phyloP scores from a whole-genome alignment of 2,329 filamentous ascomycete genomes.

The Colletotrichum sp. region DNA sequence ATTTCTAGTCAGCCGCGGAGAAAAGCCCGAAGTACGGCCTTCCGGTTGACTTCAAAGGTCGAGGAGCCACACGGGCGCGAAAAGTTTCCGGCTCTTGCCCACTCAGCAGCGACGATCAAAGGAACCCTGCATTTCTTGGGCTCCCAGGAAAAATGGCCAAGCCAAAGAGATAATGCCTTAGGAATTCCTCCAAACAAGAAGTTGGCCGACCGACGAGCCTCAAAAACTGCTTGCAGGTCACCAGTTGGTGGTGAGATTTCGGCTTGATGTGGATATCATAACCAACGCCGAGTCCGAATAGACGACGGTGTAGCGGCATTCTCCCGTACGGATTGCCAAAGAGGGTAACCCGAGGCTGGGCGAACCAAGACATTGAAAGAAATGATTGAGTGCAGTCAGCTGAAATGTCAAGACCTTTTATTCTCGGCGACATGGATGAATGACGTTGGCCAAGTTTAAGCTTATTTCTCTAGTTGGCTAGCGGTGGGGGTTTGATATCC shows the following conservation, averaged over 20 bases:
- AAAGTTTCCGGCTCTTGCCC: neutral
- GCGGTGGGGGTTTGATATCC: neutral
- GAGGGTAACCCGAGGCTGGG: constrained; percentile 13
- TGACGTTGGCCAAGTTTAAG: constrained; percentile 24
- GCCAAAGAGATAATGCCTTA: neutral
- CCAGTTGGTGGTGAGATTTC: neutral
- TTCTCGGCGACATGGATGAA: constrained; percentile 17
- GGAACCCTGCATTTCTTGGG: neutral
- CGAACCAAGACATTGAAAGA: neutral
- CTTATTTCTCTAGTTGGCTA: constrained; percentile 18
- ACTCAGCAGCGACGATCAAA: neutral
- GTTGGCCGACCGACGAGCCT: neutral
- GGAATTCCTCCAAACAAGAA: neutral
- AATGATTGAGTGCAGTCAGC: neutral
- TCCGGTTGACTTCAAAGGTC: neutral
- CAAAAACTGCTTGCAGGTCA: neutral
- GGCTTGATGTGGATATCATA: neutral
- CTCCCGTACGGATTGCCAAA: constrained; percentile 18
- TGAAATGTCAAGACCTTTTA: neutral
- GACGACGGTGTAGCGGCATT: neutral
- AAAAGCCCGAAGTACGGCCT: neutral
- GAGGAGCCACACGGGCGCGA: neutral
- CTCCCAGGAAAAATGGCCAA: neutral
- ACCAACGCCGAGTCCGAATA: constrained; percentile 2
- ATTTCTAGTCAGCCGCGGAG: neutral